Percentiles rank a stretch among this genome's conserved stretches.
These are phyloP conservation scores for Primulina eburnea DNA, from an alignment of 257 asterid genomes.

Conservation along the genomic window DNA sequence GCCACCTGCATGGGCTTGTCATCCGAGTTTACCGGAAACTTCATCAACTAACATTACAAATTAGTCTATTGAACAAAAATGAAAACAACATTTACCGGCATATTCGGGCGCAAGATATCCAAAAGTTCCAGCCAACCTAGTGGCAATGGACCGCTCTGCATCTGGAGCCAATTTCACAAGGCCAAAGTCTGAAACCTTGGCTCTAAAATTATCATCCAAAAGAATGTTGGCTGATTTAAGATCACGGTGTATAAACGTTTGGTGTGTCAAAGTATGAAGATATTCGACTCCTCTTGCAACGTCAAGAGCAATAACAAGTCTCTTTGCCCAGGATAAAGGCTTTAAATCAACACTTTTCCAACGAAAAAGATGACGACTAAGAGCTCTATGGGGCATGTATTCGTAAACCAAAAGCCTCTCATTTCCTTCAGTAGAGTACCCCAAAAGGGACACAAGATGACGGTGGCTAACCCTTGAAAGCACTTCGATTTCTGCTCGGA, in stretches of 20 bases:
- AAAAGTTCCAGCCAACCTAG: conserved; percentile 19
- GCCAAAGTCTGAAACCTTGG: conserved; percentile 20
- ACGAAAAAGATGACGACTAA: conserved; percentile 65
- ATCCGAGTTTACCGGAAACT: too few species aligned
- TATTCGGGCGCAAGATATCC: conserved; percentile 22
- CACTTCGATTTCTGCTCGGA: conserved; percentile 69
- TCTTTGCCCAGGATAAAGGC: conserved; percentile 62
- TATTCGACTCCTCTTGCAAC: conserved; percentile 44
- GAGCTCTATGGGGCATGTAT: conserved; percentile 73
- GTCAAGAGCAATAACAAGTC: conserved; percentile 70
- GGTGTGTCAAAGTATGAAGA: conserved; percentile 15
- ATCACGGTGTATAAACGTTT: conserved; percentile 17
- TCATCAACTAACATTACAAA: too few species aligned
- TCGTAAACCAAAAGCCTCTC: conserved; percentile 80
- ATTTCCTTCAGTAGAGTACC: conserved; percentile 55
- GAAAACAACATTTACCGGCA: conserved; percentile 3
- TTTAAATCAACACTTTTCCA: conserved; percentile 50
- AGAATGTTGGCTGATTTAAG: conserved; percentile 18
- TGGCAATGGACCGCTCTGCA: neutral
- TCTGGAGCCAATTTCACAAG: conserved; percentile 20
- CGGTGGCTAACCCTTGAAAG: conserved; percentile 80
- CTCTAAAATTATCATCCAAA: conserved; percentile 8
- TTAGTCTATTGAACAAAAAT: too few species aligned
- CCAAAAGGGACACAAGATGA: conserved; percentile 66
- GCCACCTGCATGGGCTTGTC: too few species aligned